These are phyloP conservation scores for Mycosphaerella sp. DNA, from an alignment of 2,329 filamentous ascomycete genomes.

Conservation along the genomic window DNA sequence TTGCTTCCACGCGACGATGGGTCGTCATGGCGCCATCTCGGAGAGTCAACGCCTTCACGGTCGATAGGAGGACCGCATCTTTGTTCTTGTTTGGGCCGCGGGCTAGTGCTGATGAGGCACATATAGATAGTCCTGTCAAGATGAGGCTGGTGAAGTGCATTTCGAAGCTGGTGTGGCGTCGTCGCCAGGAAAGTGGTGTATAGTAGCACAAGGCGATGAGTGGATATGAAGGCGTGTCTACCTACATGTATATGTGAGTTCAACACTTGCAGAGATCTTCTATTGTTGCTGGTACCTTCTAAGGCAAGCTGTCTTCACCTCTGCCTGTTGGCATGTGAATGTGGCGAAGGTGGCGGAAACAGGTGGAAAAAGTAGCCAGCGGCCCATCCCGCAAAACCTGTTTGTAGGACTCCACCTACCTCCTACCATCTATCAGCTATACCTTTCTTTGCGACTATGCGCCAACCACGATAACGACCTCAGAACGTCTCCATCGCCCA, in stretches of 20 bases:
- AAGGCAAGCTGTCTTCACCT: neutral
- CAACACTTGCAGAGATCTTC: neutral
- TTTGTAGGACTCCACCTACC: neutral
- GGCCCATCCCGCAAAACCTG: neutral
- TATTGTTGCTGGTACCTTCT: neutral
- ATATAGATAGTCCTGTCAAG: conserved; percentile 7
- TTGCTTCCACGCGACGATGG: conserved; percentile 65
- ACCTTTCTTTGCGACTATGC: neutral
- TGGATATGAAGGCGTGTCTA: too few species aligned
- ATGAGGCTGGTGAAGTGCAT: conserved; percentile 12
- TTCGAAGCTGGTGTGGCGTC: neutral
- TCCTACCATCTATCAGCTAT: neutral
- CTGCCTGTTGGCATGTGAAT: neutral
- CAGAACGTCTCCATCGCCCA: neutral
- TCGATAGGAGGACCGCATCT: conserved; percentile 48
- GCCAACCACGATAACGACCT: neutral
- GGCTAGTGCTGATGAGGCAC: conserved; percentile 10
- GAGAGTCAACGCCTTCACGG: conserved; percentile 73
- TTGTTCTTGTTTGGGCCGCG: conserved; percentile 21
- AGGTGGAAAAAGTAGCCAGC: neutral
- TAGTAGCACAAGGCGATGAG: neutral
- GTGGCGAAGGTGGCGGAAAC: neutral
- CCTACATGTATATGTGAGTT: too few species aligned
- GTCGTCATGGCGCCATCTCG: conserved; percentile 61
- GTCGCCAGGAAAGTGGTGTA: neutral